phyloP scores from a whole-genome alignment of 2,329 filamentous ascomycete genomes.

The Shiraia sp. region DNA sequence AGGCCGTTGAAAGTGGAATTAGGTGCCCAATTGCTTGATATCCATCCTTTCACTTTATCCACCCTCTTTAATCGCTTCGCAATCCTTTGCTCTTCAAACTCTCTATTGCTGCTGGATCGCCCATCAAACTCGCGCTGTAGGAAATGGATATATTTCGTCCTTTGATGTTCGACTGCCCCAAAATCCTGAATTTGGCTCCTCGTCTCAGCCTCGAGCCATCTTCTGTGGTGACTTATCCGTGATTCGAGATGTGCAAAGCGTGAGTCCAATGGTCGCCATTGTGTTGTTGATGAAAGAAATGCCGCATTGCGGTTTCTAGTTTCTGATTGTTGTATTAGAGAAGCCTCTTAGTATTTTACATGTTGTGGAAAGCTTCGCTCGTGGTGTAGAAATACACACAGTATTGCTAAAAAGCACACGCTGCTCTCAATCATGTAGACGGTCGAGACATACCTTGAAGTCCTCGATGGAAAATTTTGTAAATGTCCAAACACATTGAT shows the following conservation, averaged over 20 bases:
- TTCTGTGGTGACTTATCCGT: slow-evolving; percentile 23
- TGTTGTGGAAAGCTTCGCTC: too few species aligned
- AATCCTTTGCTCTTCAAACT: slow-evolving; percentile 24
- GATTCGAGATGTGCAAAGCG: slow-evolving; percentile 29
- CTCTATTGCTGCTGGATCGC: slow-evolving; percentile 4
- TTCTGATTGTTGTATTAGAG: too few species aligned
- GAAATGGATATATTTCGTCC: slow-evolving; percentile 24
- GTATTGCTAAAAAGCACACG: neutral
- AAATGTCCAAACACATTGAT: slow-evolving; percentile 30
- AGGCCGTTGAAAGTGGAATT: slow-evolving; percentile 9
- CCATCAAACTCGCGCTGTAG: slow-evolving; percentile 16
- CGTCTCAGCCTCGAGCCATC: slow-evolving; percentile 32
- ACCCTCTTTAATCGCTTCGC: slow-evolving; percentile 28
- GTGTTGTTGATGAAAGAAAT: slow-evolving; percentile 9
- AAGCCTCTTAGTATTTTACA: slow-evolving; percentile 18
- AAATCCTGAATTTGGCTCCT: slow-evolving; percentile 18
- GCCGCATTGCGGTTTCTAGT: slow-evolving; percentile 19
- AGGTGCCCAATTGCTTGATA: slow-evolving; percentile 19
- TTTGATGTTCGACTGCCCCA: slow-evolving; percentile 18
- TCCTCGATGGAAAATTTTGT: slow-evolving; percentile 28
- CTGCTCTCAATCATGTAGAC: slow-evolving; percentile 4
- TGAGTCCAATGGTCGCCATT: slow-evolving; percentile 37
- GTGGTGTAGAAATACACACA: neutral
- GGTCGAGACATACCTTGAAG: slow-evolving; percentile 27
- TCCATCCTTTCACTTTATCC: slow-evolving; percentile 30